Evolutionary conservation across 257 asterid species (phyloP).

Genomic region (Eustoma russellianum): DNA sequence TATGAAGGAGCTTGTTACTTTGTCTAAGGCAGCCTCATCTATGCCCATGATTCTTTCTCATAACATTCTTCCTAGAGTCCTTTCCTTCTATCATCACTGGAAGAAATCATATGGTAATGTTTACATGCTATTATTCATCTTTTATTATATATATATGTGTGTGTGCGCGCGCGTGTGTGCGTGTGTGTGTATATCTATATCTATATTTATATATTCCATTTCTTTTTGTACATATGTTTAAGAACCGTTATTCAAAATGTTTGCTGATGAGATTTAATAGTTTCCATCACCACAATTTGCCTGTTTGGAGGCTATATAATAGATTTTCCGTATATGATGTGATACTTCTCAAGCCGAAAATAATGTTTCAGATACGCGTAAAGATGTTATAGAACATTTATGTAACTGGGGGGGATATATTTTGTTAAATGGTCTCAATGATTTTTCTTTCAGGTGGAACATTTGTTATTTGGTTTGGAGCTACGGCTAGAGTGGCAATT

Average conservation of each 20-base stretch:
- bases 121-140: too few relatives aligned
- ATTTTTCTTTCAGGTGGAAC: slow-evolving; percentile 40
- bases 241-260: too few relatives aligned
- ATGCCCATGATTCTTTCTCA: slow-evolving; percentile 64
- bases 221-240: neutral
- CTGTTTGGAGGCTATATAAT: too few relatives aligned
- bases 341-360: neutral
- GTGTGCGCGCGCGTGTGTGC: too few relatives aligned
- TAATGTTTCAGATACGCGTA: too few relatives aligned
- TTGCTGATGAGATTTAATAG: too few relatives aligned
- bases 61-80: slow-evolving; percentile 84
- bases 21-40: slow-evolving; percentile 46
- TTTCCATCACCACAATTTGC: too few relatives aligned
- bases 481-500: slow-evolving; percentile 61
- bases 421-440: too few relatives aligned
- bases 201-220: slow-evolving; percentile 1
- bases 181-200: neutral
- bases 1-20: slow-evolving; percentile 61
- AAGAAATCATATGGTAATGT: slow-evolving; percentile 73
- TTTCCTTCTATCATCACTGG: slow-evolving; percentile 91
- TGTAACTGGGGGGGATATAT: too few relatives aligned
- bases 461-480: slow-evolving; percentile 87
- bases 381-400: too few relatives aligned
- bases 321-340: too few relatives aligned
- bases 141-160: too few relatives aligned